A percentile compares a stretch with the other conserved stretches of the same genome.
phyloP scores from a whole-genome alignment of 768 basidiomycete genomes.

The Leccinum broughii region DNA sequence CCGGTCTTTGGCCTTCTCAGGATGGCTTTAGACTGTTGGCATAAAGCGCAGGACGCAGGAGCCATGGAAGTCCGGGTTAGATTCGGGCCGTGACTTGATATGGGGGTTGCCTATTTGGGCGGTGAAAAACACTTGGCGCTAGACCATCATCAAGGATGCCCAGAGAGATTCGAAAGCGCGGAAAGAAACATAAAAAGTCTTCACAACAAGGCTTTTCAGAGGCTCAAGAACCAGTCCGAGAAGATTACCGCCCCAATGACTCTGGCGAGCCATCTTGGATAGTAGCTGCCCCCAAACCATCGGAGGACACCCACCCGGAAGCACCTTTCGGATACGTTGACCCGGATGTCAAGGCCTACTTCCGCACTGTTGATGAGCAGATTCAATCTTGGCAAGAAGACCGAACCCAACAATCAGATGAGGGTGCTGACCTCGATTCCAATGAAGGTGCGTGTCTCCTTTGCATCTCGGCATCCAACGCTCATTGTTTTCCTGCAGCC shows the following conservation, averaged over 20 bases:
- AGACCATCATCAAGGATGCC: slow-evolving; percentile 49
- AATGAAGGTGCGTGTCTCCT: slow-evolving; percentile 59
- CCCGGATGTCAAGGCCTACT: slow-evolving; percentile 90
- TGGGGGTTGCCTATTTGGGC: slow-evolving; percentile 12
- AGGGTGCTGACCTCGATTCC: slow-evolving; percentile 53
- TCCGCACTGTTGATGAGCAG: slow-evolving; percentile 83
- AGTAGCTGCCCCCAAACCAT: slow-evolving; percentile 40
- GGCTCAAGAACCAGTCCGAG: not conserved
- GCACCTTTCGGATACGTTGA: slow-evolving; percentile 92
- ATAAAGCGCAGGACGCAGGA: slow-evolving; percentile 76
- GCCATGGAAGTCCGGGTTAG: slow-evolving; percentile 53
- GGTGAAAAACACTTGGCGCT: not conserved
- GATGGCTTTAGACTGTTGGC: slow-evolving; percentile 76
- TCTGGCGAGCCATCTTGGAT: slow-evolving; percentile 72
- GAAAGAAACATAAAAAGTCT: slow-evolving; percentile 69
- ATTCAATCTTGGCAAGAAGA: slow-evolving; percentile 80
- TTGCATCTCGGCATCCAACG: not conserved
- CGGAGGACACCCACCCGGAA: slow-evolving; percentile 52
- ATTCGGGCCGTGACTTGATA: not conserved
- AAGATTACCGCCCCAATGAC: slow-evolving; percentile 5
- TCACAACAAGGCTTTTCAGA: slow-evolving; percentile 23
- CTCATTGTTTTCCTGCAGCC: slow-evolving; percentile 44
- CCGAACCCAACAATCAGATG: slow-evolving; percentile 43
- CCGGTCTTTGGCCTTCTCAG: slow-evolving; percentile 95
- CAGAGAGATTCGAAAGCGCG: slow-evolving; percentile 71